Conservation (phyloP, 306 rosid genomes). For the Cicer chorassanicum region DNA sequence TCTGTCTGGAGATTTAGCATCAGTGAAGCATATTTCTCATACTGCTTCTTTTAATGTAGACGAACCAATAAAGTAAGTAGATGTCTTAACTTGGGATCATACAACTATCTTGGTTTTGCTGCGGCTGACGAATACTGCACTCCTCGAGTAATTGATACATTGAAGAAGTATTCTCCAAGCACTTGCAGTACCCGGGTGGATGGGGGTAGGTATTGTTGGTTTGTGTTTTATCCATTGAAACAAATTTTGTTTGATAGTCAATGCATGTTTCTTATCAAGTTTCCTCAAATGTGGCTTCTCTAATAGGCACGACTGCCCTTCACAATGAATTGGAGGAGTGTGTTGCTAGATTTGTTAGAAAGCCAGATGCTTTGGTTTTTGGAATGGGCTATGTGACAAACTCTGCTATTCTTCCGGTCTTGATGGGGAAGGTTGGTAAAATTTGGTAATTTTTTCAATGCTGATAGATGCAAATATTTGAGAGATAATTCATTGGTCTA, state of each 20-base stretch:
- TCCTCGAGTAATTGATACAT: conserved; percentile 75
- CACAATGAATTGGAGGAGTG: conserved; percentile 74
- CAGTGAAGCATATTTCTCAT: not conserved
- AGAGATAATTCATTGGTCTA: conserved; percentile 5
- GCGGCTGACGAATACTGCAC: conserved; percentile 92
- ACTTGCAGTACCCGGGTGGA: conserved; percentile 89
- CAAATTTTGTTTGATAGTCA: conserved; percentile 6
- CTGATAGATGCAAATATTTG: not conserved
- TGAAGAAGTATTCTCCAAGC: conserved; percentile 80
- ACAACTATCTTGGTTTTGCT: conserved; percentile 94
- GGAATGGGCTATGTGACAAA: conserved; percentile 96
- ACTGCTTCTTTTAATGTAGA: conserved; percentile 44
- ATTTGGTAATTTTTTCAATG: conserved; percentile 10
- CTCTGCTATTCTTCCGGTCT: conserved; percentile 85
- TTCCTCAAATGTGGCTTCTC: conserved; percentile 31
- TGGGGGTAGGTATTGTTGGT: conserved; percentile 59
- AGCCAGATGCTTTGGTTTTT: conserved; percentile 80
- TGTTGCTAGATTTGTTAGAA: conserved; percentile 55
- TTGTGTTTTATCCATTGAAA: conserved; percentile 20
- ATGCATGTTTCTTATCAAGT: conserved; percentile 12
- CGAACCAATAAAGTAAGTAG: conserved; percentile 65
- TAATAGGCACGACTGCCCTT: conserved; percentile 68
- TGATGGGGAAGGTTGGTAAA: conserved; percentile 70
- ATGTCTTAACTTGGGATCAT: conserved; percentile 93
- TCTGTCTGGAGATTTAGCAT: conserved; percentile 1